Evolutionary conservation across 306 rosid genomes (phyloP).

Genomic region (Heteromeles arbutifolia): DNA sequence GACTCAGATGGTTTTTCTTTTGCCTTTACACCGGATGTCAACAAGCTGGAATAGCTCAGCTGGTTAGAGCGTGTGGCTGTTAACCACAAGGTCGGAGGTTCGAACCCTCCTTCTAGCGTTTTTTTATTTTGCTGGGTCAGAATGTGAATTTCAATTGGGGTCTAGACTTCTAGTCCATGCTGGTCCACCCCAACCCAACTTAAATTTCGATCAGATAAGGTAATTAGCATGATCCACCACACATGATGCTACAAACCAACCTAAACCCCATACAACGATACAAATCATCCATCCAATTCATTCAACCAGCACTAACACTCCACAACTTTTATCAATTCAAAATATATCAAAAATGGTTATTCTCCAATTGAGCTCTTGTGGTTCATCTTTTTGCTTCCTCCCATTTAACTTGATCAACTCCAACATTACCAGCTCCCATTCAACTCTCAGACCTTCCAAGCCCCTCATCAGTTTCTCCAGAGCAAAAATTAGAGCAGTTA

Average conservation of each 20-base stretch:
- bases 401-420: conserved; percentile 24
- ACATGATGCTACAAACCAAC: not conserved
- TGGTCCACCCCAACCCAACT: not conserved
- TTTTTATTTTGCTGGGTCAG: not conserved
- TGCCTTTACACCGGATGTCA: rapidly evolving
- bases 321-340: not conserved
- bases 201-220: conserved; percentile 39
- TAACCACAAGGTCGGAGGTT: conserved; percentile 93
- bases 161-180: not conserved
- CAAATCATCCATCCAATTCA: conserved; percentile 12
- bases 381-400: conserved; percentile 28
- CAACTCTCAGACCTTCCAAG: conserved; percentile 22
- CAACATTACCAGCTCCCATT: conserved; percentile 30
- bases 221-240: conserved; percentile 25
- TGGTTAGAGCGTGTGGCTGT: conserved; percentile 91
- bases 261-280: not conserved
- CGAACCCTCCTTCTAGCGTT: conserved; percentile 72
- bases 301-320: not conserved
- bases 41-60: conserved; percentile 73
- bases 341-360: conserved; percentile 31
- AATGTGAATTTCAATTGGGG: not conserved
- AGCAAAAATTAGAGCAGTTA: conserved; percentile 49
- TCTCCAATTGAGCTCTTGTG: conserved; percentile 33
- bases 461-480: conserved; percentile 19
- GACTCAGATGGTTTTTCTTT: too few relatives aligned